Evolutionary conservation across 2,329 filamentous ascomycete species (phyloP).

Genomic region (Ascosphaera acerosa): DNA sequence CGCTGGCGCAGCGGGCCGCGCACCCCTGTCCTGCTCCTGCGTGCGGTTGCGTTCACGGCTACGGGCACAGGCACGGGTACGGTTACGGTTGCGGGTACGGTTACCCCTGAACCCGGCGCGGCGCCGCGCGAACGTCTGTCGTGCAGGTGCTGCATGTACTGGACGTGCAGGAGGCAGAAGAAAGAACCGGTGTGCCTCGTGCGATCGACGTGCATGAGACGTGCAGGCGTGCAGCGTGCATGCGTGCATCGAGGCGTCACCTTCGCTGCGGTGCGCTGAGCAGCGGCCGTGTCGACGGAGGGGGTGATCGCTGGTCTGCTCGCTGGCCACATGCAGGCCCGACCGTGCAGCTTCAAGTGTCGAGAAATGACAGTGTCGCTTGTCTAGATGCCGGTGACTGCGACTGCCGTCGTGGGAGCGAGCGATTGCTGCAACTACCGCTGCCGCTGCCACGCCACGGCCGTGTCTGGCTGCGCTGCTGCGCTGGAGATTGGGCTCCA

Average conservation of each 20-base stretch:
- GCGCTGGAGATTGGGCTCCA: background rate
- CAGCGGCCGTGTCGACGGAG: too few species aligned
- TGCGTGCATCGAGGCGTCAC: too few species aligned
- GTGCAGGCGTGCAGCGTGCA: too few species aligned
- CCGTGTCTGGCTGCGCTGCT: slow-evolving; percentile 1
- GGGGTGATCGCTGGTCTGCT: too few species aligned
- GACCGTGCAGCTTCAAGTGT: background rate
- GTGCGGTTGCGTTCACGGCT: background rate
- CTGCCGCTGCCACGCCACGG: background rate
- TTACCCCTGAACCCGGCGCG: background rate
- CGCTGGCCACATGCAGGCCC: too few species aligned
- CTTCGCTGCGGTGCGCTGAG: too few species aligned
- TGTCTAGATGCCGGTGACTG: background rate
- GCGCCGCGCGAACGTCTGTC: too few species aligned
- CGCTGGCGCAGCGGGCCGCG: background rate
- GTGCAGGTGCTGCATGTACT: too few species aligned
- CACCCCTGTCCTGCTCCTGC: background rate
- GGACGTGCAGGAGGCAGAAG: background rate
- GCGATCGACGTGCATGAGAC: background rate
- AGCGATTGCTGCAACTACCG: background rate
- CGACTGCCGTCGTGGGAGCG: background rate
- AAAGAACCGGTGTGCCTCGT: background rate
- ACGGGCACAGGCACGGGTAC: too few species aligned
- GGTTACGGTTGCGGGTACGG: background rate
- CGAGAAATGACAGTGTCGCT: slow-evolving; percentile 1